These are phyloP conservation scores for Kernera saxatilis DNA, from an alignment of 345 rosid genomes.

Conservation along the genomic window DNA sequence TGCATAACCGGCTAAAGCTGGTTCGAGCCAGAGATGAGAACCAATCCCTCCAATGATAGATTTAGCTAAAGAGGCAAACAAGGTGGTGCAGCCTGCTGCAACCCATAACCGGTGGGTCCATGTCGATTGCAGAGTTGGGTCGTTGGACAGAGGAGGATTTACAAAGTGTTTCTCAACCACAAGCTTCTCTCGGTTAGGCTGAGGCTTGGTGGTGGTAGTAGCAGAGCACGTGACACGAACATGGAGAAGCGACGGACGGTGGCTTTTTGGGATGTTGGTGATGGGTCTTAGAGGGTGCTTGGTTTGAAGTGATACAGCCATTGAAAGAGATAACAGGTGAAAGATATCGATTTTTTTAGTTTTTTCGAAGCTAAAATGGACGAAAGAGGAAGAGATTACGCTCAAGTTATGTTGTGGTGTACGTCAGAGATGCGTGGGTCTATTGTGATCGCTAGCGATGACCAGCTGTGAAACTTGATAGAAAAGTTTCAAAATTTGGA, in stretches of 20 bases:
- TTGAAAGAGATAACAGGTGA: slow-evolving; percentile 24
- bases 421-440: slow-evolving; percentile 45
- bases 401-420: slow-evolving; percentile 26
- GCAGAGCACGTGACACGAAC: slow-evolving; percentile 30
- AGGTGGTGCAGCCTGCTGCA: slow-evolving; percentile 59
- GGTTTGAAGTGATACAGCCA: slow-evolving; percentile 53
- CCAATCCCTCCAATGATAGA: slow-evolving; percentile 38
- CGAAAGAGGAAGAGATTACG: not conserved
- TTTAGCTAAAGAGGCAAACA: slow-evolving; percentile 54
- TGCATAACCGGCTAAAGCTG: slow-evolving; percentile 54
- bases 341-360: not conserved
- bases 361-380: not conserved
- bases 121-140: slow-evolving; percentile 59
- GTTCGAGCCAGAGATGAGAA: slow-evolving; percentile 52
- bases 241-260: slow-evolving; percentile 5
- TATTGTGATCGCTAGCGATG: slow-evolving; percentile 25
- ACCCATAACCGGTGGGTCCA: slow-evolving; percentile 77
- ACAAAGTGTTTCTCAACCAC: slow-evolving; percentile 18
- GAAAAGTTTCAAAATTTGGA: not conserved
- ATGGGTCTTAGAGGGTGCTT: slow-evolving; percentile 34
- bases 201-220: slow-evolving; percentile 39
- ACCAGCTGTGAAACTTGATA: not conserved
- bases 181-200: slow-evolving; percentile 27
- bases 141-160: slow-evolving; percentile 35
- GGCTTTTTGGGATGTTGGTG: slow-evolving; percentile 6